Evolutionary conservation across 2,329 filamentous ascomycete species (phyloP).

Genomic region (Colletotrichum sp.): DNA sequence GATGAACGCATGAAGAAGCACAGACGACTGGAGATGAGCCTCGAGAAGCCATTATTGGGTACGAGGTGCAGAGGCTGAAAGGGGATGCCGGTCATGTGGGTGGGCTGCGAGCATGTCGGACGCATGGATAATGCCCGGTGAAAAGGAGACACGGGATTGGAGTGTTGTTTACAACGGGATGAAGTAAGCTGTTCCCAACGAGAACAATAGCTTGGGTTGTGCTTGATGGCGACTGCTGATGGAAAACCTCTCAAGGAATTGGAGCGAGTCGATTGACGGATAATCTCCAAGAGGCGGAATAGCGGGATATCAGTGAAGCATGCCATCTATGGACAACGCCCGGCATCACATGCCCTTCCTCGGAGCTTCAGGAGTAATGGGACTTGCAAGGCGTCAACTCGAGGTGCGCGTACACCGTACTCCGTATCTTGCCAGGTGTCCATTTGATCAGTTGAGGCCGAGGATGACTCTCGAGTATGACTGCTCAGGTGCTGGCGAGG

Average conservation of each 20-base stretch:
- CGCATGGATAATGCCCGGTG: slow-evolving; percentile 7
- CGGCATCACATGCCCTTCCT: background rate
- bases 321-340: background rate
- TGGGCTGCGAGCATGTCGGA: background rate
- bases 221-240: background rate
- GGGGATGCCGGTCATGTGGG: slow-evolving; percentile 6
- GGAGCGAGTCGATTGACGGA: slow-evolving; percentile 10
- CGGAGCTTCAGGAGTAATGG: background rate
- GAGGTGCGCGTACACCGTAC: background rate
- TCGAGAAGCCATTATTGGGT: slow-evolving; percentile 7
- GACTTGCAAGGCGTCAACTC: background rate
- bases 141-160: background rate
- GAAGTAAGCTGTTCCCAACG: background rate
- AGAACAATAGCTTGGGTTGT: background rate
- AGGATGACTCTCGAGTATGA: background rate
- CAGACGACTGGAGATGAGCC: slow-evolving; percentile 22
- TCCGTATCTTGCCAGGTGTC: background rate
- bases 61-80: slow-evolving; percentile 18
- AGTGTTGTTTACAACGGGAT: background rate
- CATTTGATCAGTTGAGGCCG: background rate
- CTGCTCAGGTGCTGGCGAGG: background rate
- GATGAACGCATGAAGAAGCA: slow-evolving; percentile 20
- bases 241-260: background rate
- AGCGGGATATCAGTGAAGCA: background rate
- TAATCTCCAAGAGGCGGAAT: slow-evolving; percentile 2